phyloP scores from a whole-genome alignment of 1,139 yeast genomes.

The Chernovozyma sophiae-reginae region DNA sequence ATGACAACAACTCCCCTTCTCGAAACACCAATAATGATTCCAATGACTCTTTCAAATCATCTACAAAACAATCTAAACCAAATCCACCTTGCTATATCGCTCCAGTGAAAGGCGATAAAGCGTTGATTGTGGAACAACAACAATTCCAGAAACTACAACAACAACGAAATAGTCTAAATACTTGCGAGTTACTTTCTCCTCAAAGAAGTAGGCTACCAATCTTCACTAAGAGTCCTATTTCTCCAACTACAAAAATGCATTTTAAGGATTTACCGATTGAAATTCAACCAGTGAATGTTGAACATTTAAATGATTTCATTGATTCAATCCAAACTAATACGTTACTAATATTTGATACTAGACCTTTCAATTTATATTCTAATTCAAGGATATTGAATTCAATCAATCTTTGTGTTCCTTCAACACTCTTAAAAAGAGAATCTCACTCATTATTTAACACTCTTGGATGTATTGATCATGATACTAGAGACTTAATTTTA shows the following conservation, averaged over 20 bases:
- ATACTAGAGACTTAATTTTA: conserved; percentile 12
- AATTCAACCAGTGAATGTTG: conserved; percentile 3
- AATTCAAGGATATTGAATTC: conserved; percentile 25
- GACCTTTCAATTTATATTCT: conserved; percentile 34
- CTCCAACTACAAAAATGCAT: conserved; percentile 11
- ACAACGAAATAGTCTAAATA: too few relatives aligned
- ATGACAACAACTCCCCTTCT: background rate
- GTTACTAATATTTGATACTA: conserved; percentile 28
- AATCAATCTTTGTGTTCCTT: conserved; percentile 37
- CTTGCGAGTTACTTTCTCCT: too few relatives aligned
- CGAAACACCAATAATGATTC: background rate
- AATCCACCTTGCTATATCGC: too few relatives aligned
- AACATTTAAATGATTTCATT: conserved; percentile 3
- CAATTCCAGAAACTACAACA: too few relatives aligned
- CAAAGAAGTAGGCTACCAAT: conserved; percentile 1
- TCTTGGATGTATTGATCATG: conserved; percentile 22
- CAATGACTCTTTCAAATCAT: background rate
- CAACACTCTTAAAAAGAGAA: conserved; percentile 36
- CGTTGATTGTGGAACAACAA: too few relatives aligned
- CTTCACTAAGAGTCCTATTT: conserved; percentile 7
- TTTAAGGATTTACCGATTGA: conserved; percentile 9
- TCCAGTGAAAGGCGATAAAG: too few relatives aligned
- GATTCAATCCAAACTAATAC: background rate
- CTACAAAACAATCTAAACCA: background rate
- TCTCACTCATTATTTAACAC: conserved; percentile 30